A percentile compares a stretch with the other conserved stretches of the same genome.
Conservation (phyloP, 768 basidiomycete species). For the Termitomyces sp. region DNA sequence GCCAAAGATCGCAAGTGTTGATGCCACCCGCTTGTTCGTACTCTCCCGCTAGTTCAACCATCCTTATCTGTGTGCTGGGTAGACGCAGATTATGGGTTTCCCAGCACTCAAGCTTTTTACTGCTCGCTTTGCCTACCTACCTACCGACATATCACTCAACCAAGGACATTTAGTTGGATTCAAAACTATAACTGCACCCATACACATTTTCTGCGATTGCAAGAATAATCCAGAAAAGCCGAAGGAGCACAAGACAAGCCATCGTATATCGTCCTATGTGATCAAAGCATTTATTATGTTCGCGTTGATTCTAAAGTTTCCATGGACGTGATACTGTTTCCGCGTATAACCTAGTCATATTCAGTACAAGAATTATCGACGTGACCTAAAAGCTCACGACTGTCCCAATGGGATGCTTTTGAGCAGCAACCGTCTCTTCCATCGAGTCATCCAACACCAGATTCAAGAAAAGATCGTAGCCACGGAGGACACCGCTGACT, state of each 20-base stretch:
- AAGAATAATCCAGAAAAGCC: neutral
- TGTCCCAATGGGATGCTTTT: conserved; percentile 88
- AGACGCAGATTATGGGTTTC: too few relatives aligned
- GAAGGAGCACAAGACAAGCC: neutral
- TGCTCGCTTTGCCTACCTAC: too few relatives aligned
- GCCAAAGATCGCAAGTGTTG: too few relatives aligned
- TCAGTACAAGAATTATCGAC: conserved; percentile 2
- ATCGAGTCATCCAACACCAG: conserved; percentile 93
- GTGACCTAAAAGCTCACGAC: conserved; percentile 52
- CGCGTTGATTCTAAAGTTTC: conserved; percentile 72
- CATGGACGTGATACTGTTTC: conserved; percentile 96
- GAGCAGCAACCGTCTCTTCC: conserved; percentile 87
- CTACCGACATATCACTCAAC: neutral
- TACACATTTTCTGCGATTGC: neutral
- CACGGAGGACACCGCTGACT: conserved; percentile 91
- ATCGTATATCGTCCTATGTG: conserved; percentile 10
- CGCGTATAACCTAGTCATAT: conserved; percentile 78
- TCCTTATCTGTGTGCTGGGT: too few relatives aligned
- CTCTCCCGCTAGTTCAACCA: too few relatives aligned
- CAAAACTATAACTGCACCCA: neutral
- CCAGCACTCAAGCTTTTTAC: too few relatives aligned
- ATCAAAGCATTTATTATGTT: conserved; percentile 7
- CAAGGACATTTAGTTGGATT: neutral
- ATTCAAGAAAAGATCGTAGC: conserved; percentile 98
- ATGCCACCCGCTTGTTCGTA: too few relatives aligned